Conservation (phyloP, 169 alveolate species). For the Plasmodium billcollinsi region DNA sequence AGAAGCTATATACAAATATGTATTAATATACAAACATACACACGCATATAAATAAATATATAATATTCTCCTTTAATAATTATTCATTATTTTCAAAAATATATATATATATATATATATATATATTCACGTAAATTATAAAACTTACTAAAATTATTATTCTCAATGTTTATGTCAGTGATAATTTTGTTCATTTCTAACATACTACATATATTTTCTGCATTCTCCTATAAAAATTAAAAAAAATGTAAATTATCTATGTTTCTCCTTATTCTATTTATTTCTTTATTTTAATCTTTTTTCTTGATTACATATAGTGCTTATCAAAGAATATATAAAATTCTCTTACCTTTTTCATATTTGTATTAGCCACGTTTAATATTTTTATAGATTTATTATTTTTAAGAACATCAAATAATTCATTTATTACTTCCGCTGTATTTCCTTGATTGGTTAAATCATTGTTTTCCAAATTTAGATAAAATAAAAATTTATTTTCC, state of each 20-base stretch:
- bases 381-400: slow-evolving; percentile 54
- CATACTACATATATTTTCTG: slow-evolving; percentile 34
- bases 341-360: slow-evolving; percentile 53
- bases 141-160: slow-evolving; percentile 58
- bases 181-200: slow-evolving; percentile 35
- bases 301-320: too few species aligned
- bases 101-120: not conserved
- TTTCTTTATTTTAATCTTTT: too few species aligned
- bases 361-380: slow-evolving; percentile 59
- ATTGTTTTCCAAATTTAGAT: slow-evolving; percentile 53
- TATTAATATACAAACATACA: not conserved
- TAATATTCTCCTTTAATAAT: not conserved
- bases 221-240: slow-evolving; percentile 41
- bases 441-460: slow-evolving; percentile 70
- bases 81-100: not conserved
- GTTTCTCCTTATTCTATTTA: not conserved
- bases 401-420: slow-evolving; percentile 35
- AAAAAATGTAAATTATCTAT: not conserved
- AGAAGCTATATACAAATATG: slow-evolving; percentile 11
- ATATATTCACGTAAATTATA: not conserved
- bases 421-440: slow-evolving; percentile 26
- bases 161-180: slow-evolving; percentile 66
- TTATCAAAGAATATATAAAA: not conserved
- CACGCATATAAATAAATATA: not conserved
- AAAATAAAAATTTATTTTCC: slow-evolving; percentile 54